A percentile compares a stretch with the other conserved stretches of the same genome.
Conservation (phyloP, 2,329 filamentous ascomycete species). For the Sporothrix phasma region DNA sequence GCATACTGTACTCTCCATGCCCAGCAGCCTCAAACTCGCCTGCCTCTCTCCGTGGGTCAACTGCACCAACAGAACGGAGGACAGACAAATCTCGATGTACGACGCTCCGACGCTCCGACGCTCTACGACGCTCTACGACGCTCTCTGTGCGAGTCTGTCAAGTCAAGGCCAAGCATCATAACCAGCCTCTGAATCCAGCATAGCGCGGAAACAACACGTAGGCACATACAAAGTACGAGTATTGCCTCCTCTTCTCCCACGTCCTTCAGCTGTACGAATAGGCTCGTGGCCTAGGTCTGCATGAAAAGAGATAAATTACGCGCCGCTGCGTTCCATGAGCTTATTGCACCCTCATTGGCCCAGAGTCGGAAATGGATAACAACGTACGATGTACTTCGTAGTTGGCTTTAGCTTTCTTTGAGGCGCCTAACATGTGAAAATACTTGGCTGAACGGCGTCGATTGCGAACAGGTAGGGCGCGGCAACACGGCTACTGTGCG, state of each 20-base stretch:
- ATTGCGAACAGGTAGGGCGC: background rate
- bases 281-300: background rate
- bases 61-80: background rate
- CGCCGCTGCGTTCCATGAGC: background rate
- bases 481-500: background rate
- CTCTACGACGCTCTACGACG: too few species aligned
- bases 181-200: background rate
- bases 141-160: background rate
- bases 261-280: too few species aligned
- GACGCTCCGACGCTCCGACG: too few species aligned
- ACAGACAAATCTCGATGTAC: background rate
- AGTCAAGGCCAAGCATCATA: too few species aligned
- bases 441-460: background rate
- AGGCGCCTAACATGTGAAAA: slow-evolving; percentile 2
- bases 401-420: too few species aligned
- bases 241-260: too few species aligned
- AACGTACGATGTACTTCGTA: too few species aligned
- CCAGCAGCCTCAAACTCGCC: background rate
- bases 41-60: background rate
- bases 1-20: background rate
- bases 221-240: too few species aligned
- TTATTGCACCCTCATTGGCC: background rate
- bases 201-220: background rate
- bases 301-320: background rate
- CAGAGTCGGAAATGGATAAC: background rate